These are phyloP conservation scores for Pichia sp. DNA, from an alignment of 1,139 yeast genomes.

Conservation along the genomic window DNA sequence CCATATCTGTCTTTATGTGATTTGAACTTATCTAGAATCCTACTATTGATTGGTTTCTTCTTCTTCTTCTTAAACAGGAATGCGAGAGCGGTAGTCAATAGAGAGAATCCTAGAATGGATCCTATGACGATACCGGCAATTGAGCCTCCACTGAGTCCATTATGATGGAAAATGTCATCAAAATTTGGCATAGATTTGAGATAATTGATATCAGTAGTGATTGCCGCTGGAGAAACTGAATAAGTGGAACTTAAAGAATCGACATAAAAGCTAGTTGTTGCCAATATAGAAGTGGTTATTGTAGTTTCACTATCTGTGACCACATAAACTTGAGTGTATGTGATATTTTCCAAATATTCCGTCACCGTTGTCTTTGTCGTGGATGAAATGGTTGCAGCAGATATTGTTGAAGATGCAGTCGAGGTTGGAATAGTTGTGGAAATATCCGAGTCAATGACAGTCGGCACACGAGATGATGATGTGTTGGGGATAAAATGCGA, in stretches of 20 bases:
- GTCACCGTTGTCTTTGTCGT: constrained; percentile 9
- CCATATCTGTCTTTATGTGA: too few relatives aligned
- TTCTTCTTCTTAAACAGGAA: constrained; percentile 17
- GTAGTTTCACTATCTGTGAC: constrained; percentile 35
- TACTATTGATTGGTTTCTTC: constrained; percentile 12
- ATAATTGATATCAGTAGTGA: constrained; percentile 21
- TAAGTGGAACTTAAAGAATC: constrained; percentile 17
- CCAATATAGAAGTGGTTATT: constrained; percentile 30
- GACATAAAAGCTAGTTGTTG: constrained; percentile 23
- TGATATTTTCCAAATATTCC: constrained; percentile 12
- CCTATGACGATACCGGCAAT: constrained; percentile 43
- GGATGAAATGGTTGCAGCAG: background rate
- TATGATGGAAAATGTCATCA: background rate
- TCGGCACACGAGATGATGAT: background rate
- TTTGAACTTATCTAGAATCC: too few relatives aligned
- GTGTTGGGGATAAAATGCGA: too few relatives aligned
- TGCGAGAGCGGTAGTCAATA: constrained; percentile 22
- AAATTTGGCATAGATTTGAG: constrained; percentile 13
- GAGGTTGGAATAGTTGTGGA: background rate
- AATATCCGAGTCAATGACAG: background rate
- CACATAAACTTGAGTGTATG: constrained; percentile 35
- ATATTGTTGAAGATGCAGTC: background rate
- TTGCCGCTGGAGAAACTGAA: constrained; percentile 22
- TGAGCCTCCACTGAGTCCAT: constrained; percentile 24
- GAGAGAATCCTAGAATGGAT: constrained; percentile 31